phyloP scores from a whole-genome alignment of 495 filamentous ascomycete genomes.

The Lepidopterella palustris region DNA sequence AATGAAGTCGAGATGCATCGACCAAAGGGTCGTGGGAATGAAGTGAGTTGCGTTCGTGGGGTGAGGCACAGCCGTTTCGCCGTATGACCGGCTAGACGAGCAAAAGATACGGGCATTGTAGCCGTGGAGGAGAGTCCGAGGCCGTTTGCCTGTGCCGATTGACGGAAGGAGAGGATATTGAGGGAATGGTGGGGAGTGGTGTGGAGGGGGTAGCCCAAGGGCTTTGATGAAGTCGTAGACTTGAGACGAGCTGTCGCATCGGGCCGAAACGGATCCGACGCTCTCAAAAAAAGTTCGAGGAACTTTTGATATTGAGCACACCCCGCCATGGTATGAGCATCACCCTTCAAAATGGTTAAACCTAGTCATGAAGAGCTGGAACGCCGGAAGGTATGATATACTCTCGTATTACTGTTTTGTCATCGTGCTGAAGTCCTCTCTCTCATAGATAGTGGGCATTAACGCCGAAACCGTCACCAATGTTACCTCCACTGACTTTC shows the following conservation, averaged over 20 bases:
- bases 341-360: slow-evolving; percentile 9
- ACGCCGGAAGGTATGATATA: slow-evolving; percentile 26
- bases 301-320: background rate
- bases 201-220: slow-evolving; percentile 12
- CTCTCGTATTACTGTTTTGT: background rate
- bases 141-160: slow-evolving; percentile 18
- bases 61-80: slow-evolving; percentile 58
- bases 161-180: slow-evolving; percentile 13
- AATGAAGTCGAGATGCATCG: slow-evolving; percentile 65
- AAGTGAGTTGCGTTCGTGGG: slow-evolving; percentile 28
- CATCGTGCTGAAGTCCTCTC: background rate
- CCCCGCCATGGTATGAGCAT: background rate
- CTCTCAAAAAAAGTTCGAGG: background rate
- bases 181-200: slow-evolving; percentile 9
- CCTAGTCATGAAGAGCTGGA: slow-evolving; percentile 29
- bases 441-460: slow-evolving; percentile 67
- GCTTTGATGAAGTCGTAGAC: slow-evolving; percentile 18
- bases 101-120: slow-evolving; percentile 61
- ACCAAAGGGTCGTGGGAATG: slow-evolving; percentile 23
- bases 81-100: slow-evolving; percentile 56
- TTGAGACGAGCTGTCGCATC: background rate
- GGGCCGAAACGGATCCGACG: background rate
- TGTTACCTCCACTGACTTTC: slow-evolving; percentile 82
- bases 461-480: slow-evolving; percentile 84
- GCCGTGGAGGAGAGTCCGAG: slow-evolving; percentile 7